Base-by-base conservation (phyloP, 345 rosid genomes). In the Melastoma malabathricum region DNA sequence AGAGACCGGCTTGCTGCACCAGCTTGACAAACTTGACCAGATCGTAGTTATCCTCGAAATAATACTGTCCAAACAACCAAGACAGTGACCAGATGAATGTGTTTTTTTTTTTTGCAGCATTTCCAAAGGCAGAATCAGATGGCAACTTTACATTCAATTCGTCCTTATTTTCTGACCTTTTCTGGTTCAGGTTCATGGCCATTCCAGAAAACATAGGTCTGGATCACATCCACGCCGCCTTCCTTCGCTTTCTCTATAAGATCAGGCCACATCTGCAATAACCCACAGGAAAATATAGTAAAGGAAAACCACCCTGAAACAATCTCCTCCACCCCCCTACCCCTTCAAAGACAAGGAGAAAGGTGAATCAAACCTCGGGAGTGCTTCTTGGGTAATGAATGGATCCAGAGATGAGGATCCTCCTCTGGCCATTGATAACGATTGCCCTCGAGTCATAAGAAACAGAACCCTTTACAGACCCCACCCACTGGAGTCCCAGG, bases 131-230 rank as follows among this genome's bases (percentile, higher is more conserved):
- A 18, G 14, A 25, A 59, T 44, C 54, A 54, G 22, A 55, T 17
- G 6, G 13, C 18, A 44, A 31, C 54, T 18, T 13, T 18, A 27
- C n/a, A 41, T 17, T 18, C 23, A 13, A 48, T 16, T 10, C 15
- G 1, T 18, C 8, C 3, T 49, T 3, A 44, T 57, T 18, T 12
- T 15, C 19, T 58, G 66, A 92, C 97, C 70, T 79, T 75, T 47
- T 94, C 94, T 38, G 75, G 93, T 13, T 86, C 68, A 62, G 97
- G 97, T 64, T 88, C 97, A 58, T 92, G 97, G 13, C 97, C 98
- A 76, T 92, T 88, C 97, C 95, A 92, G 65, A 92, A 92, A 52
- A 88, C 98, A 63, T 92, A 92, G 15, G 98, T 92, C 78, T 92
- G 95, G 73, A 92, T 83, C 76, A 84, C 97, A 72, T 92, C 97